Evolutionary conservation across 176 grass and related monocot genomes (phyloP), one percentile per base, ranked within the genome.

Genomic region (Zea luxurians): DNA sequence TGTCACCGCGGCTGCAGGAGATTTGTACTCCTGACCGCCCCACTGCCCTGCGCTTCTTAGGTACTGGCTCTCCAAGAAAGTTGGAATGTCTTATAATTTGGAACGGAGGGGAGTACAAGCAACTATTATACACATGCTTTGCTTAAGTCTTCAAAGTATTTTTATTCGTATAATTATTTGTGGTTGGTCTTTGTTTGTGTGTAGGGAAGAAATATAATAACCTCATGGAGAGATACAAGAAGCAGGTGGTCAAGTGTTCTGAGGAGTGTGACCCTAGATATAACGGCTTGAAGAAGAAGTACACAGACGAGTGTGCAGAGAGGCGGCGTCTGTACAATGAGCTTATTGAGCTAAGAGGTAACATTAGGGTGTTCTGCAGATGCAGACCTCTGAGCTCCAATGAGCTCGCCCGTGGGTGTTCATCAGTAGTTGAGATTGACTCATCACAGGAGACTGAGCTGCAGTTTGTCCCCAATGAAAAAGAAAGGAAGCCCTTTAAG

Each of bases 341-440:
- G 9, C 27, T 99, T 1, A 96, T 99, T 40, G 96, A 96, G 61
- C 61, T 96, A 73, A 91, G 79, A 82, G 96, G 96, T 15, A 99
- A 99, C 68, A 96, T 99, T 46, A 85, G 96, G 84, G 96, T 99
- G 9, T 99, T 95, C 61, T 99, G 92, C 69, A 71, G 96, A 8
- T 95, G 92, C 64, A 73, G 88, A 36, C 96, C 96, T 60, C 71
- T 96, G 15, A 96, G 75, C 72, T 78, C 77, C 2, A 79, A 89
- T 68, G 96, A 99, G 85, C 80, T 84, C 75, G 85, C 79, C 45
- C 83, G 72, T 61, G 96, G 96, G 13, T 87, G 63, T 73, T 84
- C 76, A 9, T 87, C 84, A 5, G 69, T 93, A 53, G 64, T 96
- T 66, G 84, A 99, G 47, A 75, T 91, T 7, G 76, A 99, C 37